Base-by-base conservation (phyloP, 306 rosid species). In the Morella rubra region DNA sequence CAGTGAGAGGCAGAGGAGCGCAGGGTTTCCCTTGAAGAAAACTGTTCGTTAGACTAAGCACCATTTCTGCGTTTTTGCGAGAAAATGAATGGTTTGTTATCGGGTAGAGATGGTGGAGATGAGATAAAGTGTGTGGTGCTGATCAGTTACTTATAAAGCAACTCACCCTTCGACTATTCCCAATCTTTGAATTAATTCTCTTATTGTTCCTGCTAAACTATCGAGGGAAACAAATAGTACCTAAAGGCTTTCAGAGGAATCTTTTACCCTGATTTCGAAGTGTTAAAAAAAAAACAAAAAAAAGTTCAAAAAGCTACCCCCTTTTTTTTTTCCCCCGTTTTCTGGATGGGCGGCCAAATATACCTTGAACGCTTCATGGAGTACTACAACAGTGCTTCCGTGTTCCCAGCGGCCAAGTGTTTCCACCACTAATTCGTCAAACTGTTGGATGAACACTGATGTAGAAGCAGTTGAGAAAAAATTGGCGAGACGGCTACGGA, bases 331-430 rank as follows among this genome's bases (percentile, higher is more conserved):
- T 22, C 8, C 0, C 1, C 24, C 22, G 5, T 20, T 20, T 5
- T n/a, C 18, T 4, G 6, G 16, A 5, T 8, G 14, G 62, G 24
- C 3, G 5, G 65, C 22, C 65, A 41, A 65, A 10, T 40, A 12
- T 80, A 90, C 97, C 93, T 87, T 79, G 56, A 90, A 87, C 18
- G 98, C 86, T 85, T 91, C 87, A 46, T 86, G 76, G 72, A 82
- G 96, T n/a, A 91, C 73, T 56, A 92, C 24, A 1, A 89, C 70
- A 60, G 81, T 42, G 80, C 76, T 68, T 50, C 77, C 85, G 58
- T 59, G 76, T 42, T 84, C 83, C 98, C 98, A 94, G 32, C n/a
- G 27, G 27, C 5, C 16, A 5, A 87, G 81, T 22, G 92, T 54
- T 41, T 88, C 32, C 46, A 88, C 76, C 19, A 90, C 68, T 5